These are phyloP conservation scores for Ogataea corticis DNA, from an alignment of 805 yeast genomes.

Conservation along the genomic window DNA sequence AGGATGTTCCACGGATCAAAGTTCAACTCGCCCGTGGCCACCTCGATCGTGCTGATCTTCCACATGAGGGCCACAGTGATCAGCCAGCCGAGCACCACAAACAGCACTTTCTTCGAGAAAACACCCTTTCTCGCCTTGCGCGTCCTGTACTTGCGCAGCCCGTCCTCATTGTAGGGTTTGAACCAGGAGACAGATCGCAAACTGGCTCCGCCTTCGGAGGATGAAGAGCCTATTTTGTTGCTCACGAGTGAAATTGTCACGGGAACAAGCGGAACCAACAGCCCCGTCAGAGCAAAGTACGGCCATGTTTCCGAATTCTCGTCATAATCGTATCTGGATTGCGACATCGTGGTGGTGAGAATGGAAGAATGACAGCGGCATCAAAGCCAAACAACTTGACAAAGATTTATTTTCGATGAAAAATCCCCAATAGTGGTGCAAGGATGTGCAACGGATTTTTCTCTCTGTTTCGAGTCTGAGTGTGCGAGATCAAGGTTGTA, in stretches of 20 bases:
- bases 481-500: no score
- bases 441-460: background rate
- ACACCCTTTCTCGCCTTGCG: slow-evolving; percentile 30
- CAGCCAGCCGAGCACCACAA: slow-evolving; percentile 61
- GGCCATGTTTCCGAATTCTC: slow-evolving; percentile 95
- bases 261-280: slow-evolving; percentile 70
- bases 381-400: background rate
- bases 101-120: slow-evolving; percentile 33
- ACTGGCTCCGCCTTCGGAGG: slow-evolving; percentile 11
- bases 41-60: slow-evolving; percentile 46
- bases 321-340: slow-evolving; percentile 73
- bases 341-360: slow-evolving; percentile 38
- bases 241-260: slow-evolving; percentile 30
- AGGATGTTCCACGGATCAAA: slow-evolving; percentile 93
- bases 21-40: slow-evolving; percentile 40
- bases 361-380: no score
- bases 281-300: slow-evolving; percentile 73
- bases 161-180: slow-evolving; percentile 36
- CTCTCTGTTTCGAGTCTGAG: background rate
- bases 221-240: slow-evolving; percentile 1
- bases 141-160: slow-evolving; percentile 32
- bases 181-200: slow-evolving; percentile 30
- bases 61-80: slow-evolving; percentile 43
- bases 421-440: background rate
- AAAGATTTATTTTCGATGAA: background rate